A percentile compares a stretch with the other conserved stretches of the same genome.
These are phyloP conservation scores for Astrocystis sublimbata DNA, from an alignment of 495 filamentous ascomycete genomes.

Conservation along the genomic window DNA sequence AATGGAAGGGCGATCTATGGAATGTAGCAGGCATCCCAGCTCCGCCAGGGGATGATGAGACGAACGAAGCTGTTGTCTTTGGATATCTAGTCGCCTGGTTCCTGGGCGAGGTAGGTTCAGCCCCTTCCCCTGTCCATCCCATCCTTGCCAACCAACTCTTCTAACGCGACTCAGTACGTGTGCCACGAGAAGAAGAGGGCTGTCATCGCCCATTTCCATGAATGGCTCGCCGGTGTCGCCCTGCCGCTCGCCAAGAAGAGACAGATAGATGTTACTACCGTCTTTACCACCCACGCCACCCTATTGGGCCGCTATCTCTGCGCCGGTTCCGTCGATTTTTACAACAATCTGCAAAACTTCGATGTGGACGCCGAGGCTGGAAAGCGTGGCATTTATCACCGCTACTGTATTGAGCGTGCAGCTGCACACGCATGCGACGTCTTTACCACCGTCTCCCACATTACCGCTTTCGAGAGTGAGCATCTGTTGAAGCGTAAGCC, in stretches of 20 bases:
- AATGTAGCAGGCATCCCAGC: slow-evolving; percentile 88
- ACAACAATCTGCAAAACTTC: slow-evolving; percentile 97
- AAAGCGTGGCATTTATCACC: slow-evolving; percentile 97
- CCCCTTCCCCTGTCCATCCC: neutral
- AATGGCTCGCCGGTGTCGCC: slow-evolving; percentile 97
- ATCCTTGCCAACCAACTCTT: neutral
- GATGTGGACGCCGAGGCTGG: slow-evolving; percentile 96
- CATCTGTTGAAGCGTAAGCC: slow-evolving; percentile 97
- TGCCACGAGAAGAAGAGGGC: slow-evolving; percentile 87
- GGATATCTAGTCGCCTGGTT: slow-evolving; percentile 98
- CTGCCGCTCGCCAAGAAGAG: slow-evolving; percentile 89
- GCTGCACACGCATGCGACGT: slow-evolving; percentile 91
- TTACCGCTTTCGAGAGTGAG: slow-evolving; percentile 97
- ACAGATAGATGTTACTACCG: slow-evolving; percentile 94
- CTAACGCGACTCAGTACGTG: slow-evolving; percentile 66
- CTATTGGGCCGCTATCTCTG: slow-evolving; percentile 94
- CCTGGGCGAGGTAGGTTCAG: slow-evolving; percentile 77
- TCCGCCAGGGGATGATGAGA: slow-evolving; percentile 88
- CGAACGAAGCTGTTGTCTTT: slow-evolving; percentile 96
- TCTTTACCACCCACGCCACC: slow-evolving; percentile 98
- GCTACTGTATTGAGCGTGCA: slow-evolving; percentile 96
- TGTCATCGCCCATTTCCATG: slow-evolving; percentile 97
- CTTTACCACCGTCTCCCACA: slow-evolving; percentile 98
- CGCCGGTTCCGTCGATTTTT: slow-evolving; percentile 96
- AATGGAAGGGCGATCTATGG: slow-evolving; percentile 98